Percentiles rank a stretch among this genome's conserved stretches.
Conservation (phyloP, 2,329 filamentous ascomycete genomes). For the Phaeosphaeria sp. region DNA sequence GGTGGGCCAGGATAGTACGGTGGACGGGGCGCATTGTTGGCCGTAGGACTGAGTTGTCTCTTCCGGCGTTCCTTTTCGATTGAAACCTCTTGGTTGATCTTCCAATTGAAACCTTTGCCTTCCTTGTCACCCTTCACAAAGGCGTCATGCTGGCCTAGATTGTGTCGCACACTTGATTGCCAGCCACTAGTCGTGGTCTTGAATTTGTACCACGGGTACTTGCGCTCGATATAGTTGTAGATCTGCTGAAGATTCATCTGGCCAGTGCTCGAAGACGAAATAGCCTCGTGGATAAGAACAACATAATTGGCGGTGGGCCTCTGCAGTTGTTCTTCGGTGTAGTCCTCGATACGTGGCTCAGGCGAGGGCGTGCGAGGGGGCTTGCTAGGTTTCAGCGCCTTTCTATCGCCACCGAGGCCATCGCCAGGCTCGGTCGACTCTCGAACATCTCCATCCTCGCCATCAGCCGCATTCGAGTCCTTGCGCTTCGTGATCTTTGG, state of each 20-base stretch:
- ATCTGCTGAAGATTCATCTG: constrained; percentile 71
- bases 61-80: constrained; percentile 65
- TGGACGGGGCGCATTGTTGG: constrained; percentile 37
- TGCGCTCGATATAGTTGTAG: constrained; percentile 67
- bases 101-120: constrained; percentile 71
- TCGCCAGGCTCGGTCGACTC: constrained; percentile 49
- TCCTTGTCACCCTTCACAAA: constrained; percentile 66
- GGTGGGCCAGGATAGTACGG: constrained; percentile 40
- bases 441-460: constrained; percentile 41
- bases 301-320: constrained; percentile 71
- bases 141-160: constrained; percentile 64
- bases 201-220: constrained; percentile 70
- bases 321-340: constrained; percentile 75
- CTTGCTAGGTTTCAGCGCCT: constrained; percentile 55
- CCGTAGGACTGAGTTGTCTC: constrained; percentile 56
- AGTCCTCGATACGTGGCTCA: constrained; percentile 67
- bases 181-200: constrained; percentile 65
- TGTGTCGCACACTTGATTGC: constrained; percentile 72
- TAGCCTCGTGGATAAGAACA: constrained; percentile 67
- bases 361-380: constrained; percentile 65
- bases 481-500: constrained; percentile 45
- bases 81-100: constrained; percentile 63
- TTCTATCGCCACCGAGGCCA: constrained; percentile 49
- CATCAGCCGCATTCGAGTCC: constrained; percentile 46
- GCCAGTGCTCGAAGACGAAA: constrained; percentile 61